Evolutionary conservation across 371 early-diverging fungal species (phyloP).

Genomic region (Batkoa obscura): DNA sequence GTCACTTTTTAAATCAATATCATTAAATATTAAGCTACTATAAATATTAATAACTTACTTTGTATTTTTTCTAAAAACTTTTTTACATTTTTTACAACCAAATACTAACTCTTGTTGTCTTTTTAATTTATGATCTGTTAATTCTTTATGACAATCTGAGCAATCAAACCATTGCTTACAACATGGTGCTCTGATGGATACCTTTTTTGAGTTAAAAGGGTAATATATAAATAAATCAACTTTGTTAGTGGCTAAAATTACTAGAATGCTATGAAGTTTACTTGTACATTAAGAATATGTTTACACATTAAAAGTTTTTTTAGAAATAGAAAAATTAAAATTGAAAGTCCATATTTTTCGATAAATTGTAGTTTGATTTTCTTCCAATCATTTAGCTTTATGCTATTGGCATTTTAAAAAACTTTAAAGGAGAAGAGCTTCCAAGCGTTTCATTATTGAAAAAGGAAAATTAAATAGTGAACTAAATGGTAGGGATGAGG

Average conservation of each 20-base stretch:
- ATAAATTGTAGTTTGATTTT: no score
- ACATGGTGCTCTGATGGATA: constrained; percentile 80
- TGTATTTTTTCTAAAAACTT: constrained; percentile 86
- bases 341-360: no score
- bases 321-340: no score
- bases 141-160: constrained; percentile 83
- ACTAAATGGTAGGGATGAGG: no score
- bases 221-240: background rate
- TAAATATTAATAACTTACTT: constrained; percentile 18
- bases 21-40: background rate
- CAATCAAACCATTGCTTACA: constrained; percentile 95
- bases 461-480: no score
- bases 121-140: constrained; percentile 51
- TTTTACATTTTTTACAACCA: constrained; percentile 95
- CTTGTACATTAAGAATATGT: constrained; percentile 93
- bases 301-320: constrained; percentile 45
- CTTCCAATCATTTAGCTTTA: no score
- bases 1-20: constrained; percentile 22
- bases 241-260: background rate
- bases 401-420: no score
- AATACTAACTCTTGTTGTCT: constrained; percentile 85
- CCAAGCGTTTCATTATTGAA: no score
- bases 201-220: constrained; percentile 21
- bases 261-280: constrained; percentile 12
- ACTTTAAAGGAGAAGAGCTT: no score